Percentiles rank a stretch among this genome's conserved stretches.
phyloP scores from a whole-genome alignment of 1,139 yeast species.

The Trichomonascaceae sp. region DNA sequence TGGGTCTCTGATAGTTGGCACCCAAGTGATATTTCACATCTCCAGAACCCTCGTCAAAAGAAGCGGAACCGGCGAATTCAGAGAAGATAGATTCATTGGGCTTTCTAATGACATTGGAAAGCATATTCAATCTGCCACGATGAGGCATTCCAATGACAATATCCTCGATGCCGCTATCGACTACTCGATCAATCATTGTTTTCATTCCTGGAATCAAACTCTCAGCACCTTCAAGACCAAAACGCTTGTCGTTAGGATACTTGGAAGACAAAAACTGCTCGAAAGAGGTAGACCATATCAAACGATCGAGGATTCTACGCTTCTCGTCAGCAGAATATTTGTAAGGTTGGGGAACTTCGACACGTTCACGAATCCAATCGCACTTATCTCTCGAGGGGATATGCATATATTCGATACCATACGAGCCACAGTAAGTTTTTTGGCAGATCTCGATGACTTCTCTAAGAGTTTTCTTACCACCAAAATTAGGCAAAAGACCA shows the following conservation, averaged over 20 bases:
- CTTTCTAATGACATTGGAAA: slow-evolving; percentile 96
- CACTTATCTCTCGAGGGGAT: slow-evolving; percentile 93
- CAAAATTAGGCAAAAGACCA: slow-evolving; percentile 91
- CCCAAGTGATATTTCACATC: slow-evolving; percentile 99
- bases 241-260: slow-evolving; percentile 97
- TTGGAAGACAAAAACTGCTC: slow-evolving; percentile 89
- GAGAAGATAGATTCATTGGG: slow-evolving; percentile 97
- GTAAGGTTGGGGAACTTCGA: slow-evolving; percentile 87
- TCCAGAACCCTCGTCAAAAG: slow-evolving; percentile 85
- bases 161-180: slow-evolving; percentile 90
- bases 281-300: slow-evolving; percentile 93
- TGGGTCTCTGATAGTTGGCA: slow-evolving; percentile 98
- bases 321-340: slow-evolving; percentile 82
- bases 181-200: slow-evolving; percentile 89
- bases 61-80: slow-evolving; percentile 87
- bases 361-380: slow-evolving; percentile 96
- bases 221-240: slow-evolving; percentile 98
- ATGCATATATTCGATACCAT: slow-evolving; percentile 94
- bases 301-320: slow-evolving; percentile 92
- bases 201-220: slow-evolving; percentile 95
- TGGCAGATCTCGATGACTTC: slow-evolving; percentile 79
- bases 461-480: slow-evolving; percentile 54
- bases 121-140: slow-evolving; percentile 97
- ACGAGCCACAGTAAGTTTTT: slow-evolving; percentile 75
- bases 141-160: slow-evolving; percentile 99